A percentile compares a stretch with the other conserved stretches of the same genome.
These are phyloP conservation scores for Teratosphaeria pseudoeucalypti DNA, from an alignment of 2,329 filamentous ascomycete genomes.

Conservation along the genomic window DNA sequence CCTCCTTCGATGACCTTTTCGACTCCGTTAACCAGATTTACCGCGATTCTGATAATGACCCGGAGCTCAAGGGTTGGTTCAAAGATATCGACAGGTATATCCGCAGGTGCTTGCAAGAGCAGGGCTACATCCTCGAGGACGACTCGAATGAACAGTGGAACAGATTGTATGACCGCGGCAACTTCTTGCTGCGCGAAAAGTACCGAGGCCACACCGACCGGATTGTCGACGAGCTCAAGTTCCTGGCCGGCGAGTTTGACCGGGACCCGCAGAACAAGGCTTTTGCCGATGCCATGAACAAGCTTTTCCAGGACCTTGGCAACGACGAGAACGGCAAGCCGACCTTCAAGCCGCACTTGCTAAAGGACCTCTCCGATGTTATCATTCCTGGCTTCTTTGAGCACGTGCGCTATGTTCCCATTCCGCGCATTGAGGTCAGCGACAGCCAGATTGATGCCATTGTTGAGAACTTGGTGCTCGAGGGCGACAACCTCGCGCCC, in stretches of 20 bases:
- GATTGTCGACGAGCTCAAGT: slow-evolving; percentile 81
- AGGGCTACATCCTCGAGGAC: slow-evolving; percentile 84
- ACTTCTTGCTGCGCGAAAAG: slow-evolving; percentile 76
- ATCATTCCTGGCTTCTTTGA: slow-evolving; percentile 77
- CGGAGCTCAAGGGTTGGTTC: slow-evolving; percentile 86
- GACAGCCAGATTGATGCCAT: slow-evolving; percentile 77
- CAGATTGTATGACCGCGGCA: slow-evolving; percentile 70
- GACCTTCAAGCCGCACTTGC: slow-evolving; percentile 80
- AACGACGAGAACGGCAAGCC: slow-evolving; percentile 75
- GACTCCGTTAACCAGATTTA: slow-evolving; percentile 79
- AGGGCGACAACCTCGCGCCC: slow-evolving; percentile 93
- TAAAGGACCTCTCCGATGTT: slow-evolving; percentile 80
- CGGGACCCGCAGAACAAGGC: slow-evolving; percentile 75
- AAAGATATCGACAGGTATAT: slow-evolving; percentile 65
- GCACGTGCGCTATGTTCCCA: slow-evolving; percentile 77
- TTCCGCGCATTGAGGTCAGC: slow-evolving; percentile 87
- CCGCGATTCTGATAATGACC: slow-evolving; percentile 72
- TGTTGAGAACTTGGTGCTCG: slow-evolving; percentile 87
- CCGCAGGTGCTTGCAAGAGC: slow-evolving; percentile 72
- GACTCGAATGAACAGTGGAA: slow-evolving; percentile 73
- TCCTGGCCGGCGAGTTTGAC: slow-evolving; percentile 80
- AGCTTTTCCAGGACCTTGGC: slow-evolving; percentile 83
- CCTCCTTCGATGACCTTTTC: slow-evolving; percentile 77
- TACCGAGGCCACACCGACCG: slow-evolving; percentile 80
- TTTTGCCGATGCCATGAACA: slow-evolving; percentile 66